Percentiles rank a stretch among this genome's conserved stretches.
Evolutionary conservation across 768 basidiomycete species (phyloP).

Genomic region (Mycena rosella): DNA sequence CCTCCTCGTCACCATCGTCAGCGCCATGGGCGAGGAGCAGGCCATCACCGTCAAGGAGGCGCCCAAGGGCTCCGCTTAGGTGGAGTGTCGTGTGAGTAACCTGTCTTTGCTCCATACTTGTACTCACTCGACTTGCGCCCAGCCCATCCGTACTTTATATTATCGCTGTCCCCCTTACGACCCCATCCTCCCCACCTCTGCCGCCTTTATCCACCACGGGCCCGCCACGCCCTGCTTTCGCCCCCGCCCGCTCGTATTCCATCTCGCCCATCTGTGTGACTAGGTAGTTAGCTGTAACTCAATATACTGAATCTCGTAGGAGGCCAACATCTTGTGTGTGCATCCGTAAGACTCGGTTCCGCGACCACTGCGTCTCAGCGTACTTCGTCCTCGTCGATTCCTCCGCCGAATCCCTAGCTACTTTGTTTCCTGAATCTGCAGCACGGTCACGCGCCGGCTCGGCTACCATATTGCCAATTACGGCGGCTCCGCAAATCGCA

Average conservation of each 20-base stretch:
- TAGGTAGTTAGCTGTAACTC: slow-evolving; percentile 36
- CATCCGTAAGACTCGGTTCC: neutral
- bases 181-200: slow-evolving; percentile 3
- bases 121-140: no score
- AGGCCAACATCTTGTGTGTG: neutral
- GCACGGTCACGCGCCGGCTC: no score
- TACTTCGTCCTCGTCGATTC: no score
- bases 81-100: no score
- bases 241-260: slow-evolving; percentile 4
- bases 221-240: no score
- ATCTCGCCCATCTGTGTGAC: slow-evolving; percentile 33
- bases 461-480: no score
- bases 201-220: no score
- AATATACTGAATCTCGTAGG: slow-evolving; percentile 36
- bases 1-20: slow-evolving; percentile 85
- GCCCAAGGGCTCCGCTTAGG: slow-evolving; percentile 64
- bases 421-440: no score
- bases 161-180: slow-evolving; percentile 23
- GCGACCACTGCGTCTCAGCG: no score
- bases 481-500: no score
- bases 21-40: slow-evolving; percentile 95
- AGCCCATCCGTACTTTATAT: slow-evolving; percentile 10
- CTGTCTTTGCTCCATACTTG: no score
- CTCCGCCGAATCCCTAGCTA: no score
- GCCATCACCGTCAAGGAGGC: slow-evolving; percentile 89